These are phyloP conservation scores for Alternaria alternata DNA, from an alignment of 2,329 filamentous ascomycete species.

Conservation along the genomic window DNA sequence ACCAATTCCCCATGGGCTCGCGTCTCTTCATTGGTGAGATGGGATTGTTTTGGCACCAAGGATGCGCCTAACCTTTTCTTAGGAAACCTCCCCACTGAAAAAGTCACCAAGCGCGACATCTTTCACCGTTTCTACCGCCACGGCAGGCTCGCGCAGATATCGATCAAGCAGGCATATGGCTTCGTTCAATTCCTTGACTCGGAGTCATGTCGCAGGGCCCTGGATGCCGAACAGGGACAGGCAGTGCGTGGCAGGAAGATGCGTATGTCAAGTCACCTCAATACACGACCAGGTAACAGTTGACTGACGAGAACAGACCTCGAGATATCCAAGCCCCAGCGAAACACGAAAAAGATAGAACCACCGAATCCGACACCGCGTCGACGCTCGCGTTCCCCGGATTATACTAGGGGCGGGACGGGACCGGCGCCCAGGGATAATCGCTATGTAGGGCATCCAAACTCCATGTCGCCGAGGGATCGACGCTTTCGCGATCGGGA, in stretches of 20 bases:
- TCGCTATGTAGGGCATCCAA: constrained; percentile 48
- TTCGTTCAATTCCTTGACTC: constrained; percentile 92
- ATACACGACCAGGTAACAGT: neutral
- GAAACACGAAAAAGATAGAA: constrained; percentile 71
- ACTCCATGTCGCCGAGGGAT: constrained; percentile 54
- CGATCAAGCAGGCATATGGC: constrained; percentile 94
- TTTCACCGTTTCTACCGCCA: constrained; percentile 89
- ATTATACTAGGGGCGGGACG: constrained; percentile 60
- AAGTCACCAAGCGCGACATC: constrained; percentile 91
- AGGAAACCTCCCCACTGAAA: constrained; percentile 92
- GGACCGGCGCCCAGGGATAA: constrained; percentile 59
- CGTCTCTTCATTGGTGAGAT: constrained; percentile 80
- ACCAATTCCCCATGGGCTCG: constrained; percentile 78
- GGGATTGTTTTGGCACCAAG: neutral
- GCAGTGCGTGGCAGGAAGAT: constrained; percentile 90
- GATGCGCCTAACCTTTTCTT: constrained; percentile 24
- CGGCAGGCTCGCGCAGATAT: constrained; percentile 90
- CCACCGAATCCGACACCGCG: constrained; percentile 47
- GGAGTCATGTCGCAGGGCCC: constrained; percentile 75
- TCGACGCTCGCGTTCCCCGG: constrained; percentile 70
- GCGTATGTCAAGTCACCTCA: constrained; percentile 66
- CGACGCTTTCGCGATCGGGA: constrained; percentile 66
- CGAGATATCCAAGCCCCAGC: constrained; percentile 88
- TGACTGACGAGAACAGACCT: constrained; percentile 68
- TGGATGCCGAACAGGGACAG: constrained; percentile 79